Conservation (phyloP, 306 rosid species). For the Acacia crassicarpa region DNA sequence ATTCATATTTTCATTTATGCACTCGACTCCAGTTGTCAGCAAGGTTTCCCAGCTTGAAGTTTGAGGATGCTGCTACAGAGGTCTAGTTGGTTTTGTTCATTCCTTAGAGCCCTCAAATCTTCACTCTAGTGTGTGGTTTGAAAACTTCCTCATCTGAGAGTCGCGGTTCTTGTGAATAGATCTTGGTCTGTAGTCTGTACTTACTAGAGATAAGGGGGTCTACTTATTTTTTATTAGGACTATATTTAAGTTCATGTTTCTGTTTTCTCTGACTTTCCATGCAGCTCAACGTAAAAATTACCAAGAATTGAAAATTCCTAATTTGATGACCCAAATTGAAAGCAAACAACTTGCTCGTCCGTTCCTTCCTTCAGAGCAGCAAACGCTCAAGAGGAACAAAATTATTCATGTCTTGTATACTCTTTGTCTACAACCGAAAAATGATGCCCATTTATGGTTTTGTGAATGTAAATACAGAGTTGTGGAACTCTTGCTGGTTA, state of each 20-base stretch:
- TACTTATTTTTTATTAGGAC: neutral
- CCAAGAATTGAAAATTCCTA: neutral
- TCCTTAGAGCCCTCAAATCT: neutral
- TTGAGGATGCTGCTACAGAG: conserved; percentile 9
- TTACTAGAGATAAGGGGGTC: no score
- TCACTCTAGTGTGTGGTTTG: neutral
- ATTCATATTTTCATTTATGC: neutral
- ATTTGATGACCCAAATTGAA: neutral
- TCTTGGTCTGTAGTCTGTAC: neutral
- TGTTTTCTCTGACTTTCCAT: neutral
- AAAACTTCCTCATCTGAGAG: neutral
- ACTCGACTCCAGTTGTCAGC: neutral
- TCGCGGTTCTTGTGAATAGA: neutral
- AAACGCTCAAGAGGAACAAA: neutral
- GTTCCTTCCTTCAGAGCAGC: neutral
- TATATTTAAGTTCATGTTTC: neutral
- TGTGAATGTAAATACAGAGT: neutral
- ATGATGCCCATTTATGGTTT: neutral
- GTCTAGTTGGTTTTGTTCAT: neutral
- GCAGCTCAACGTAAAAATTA: neutral
- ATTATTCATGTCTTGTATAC: neutral
- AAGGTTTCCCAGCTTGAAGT: neutral
- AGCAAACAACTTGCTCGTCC: neutral
- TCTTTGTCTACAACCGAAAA: neutral
- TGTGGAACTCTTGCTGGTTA: neutral